Percentiles rank a stretch among this genome's conserved stretches.
These are phyloP conservation scores for Wakefieldia striispora DNA, from an alignment of 768 basidiomycete genomes.

Conservation along the genomic window DNA sequence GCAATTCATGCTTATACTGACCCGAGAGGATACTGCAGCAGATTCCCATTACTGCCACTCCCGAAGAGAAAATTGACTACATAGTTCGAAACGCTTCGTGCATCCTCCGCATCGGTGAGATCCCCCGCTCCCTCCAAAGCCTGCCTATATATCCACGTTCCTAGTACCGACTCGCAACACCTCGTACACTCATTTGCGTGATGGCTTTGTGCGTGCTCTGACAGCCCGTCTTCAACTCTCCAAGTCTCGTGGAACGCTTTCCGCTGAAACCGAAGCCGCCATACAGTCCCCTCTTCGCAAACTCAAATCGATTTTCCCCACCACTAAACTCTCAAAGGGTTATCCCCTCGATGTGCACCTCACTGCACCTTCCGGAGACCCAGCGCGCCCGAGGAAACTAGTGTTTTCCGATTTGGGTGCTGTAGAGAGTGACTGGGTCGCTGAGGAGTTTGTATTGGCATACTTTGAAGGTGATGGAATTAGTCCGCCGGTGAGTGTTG, in stretches of 20 bases:
- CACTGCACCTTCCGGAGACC: constrained; percentile 47
- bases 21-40: constrained; percentile 22
- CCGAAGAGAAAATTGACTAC: constrained; percentile 69
- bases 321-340: constrained; percentile 63
- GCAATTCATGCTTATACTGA: not conserved
- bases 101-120: constrained; percentile 69
- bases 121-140: not conserved
- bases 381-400: constrained; percentile 49
- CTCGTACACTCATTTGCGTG: constrained; percentile 74
- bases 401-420: constrained; percentile 72
- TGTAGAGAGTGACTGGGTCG: constrained; percentile 72
- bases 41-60: constrained; percentile 53
- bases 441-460: constrained; percentile 66
- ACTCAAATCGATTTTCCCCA: constrained; percentile 76
- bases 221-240: constrained; percentile 55
- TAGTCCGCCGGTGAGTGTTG: constrained; percentile 62
- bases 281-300: constrained; percentile 64
- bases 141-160: not conserved
- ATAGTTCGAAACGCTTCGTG: constrained; percentile 69
- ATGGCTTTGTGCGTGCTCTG: constrained; percentile 78
- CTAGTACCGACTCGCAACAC: constrained; percentile 80
- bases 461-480: constrained; percentile 72
- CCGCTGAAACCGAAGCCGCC: constrained; percentile 55
- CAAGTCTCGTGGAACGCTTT: constrained; percentile 50
- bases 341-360: constrained; percentile 68